Evolutionary conservation across 495 filamentous ascomycete species (phyloP), one percentile per base, ranked within the genome.

Genomic region (Neurospora africana): DNA sequence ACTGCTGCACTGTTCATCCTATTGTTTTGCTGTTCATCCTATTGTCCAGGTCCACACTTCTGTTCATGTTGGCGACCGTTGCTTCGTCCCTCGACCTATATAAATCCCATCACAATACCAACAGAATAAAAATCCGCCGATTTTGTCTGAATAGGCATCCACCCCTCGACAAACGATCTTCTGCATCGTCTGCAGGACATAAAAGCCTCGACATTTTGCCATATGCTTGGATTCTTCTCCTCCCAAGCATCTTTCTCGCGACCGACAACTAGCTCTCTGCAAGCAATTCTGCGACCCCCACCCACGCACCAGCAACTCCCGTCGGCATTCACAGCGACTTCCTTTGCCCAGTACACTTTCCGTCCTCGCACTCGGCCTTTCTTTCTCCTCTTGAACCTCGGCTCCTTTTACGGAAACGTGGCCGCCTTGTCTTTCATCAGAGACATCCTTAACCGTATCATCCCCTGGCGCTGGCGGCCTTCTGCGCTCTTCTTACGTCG

Each of bases 21-120:
- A 58, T 15, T 27, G 23, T 4, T 27, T 3, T 5, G 5, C 21
- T 27, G 10, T 53, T 53, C 21, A 53, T 53, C 44, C 44, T 5
- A 53, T 15, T 6, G 5, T 13, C 0, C 6, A 27, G 2, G 1
- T 15, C 0, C 7, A 27, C 11, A 27, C 3, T 27, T 6, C 1
- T 7, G 11, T n/a, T n/a, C n/a, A n/a, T n/a, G n/a, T 0, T 2
- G 2, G 1, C 11, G 1, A 3, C 11, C 47, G 11, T 27, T 2
- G 11, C 5, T 23, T 27, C 5, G 5, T 0, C 6, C 47, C 3
- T 58, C 10, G 2, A 23, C 47, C 7, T 3, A 27, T 30, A 5
- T 1, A 11, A 13, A 27, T 58, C 11, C 0, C 2, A 58, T 58
- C 21, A 58, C 10, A 15, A 13, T 58, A 23, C 47, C 1, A 13